Conservation (phyloP, 1,284 basidiomycete genomes). For the Lentinus polychrous region DNA sequence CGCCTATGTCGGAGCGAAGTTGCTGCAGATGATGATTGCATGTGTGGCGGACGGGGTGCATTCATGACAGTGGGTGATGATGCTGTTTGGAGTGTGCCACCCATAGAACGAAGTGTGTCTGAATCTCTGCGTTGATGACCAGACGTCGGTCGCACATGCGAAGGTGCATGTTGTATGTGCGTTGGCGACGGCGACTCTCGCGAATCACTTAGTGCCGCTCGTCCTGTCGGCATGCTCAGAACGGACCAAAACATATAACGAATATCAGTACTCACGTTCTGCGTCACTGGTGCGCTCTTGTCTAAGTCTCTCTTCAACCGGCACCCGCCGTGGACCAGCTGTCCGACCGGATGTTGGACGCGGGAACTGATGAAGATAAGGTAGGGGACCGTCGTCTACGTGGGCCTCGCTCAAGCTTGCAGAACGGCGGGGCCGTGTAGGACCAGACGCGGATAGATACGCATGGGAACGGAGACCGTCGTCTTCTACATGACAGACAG, state of each 20-base stretch:
- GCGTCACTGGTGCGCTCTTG: conserved; percentile 32
- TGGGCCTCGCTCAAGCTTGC: conserved; percentile 58
- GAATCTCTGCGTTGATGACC: conserved; percentile 63
- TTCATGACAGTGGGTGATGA: conserved; percentile 35
- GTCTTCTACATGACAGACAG: background rate
- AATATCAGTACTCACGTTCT: conserved; percentile 16
- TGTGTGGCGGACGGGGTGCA: conserved; percentile 17
- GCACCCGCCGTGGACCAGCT: conserved; percentile 39
- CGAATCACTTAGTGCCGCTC: conserved; percentile 12
- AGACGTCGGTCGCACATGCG: conserved; percentile 24
- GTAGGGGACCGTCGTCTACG: conserved; percentile 6
- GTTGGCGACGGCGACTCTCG: conserved; percentile 53
- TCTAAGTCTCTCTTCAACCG: conserved; percentile 44
- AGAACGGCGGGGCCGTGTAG: conserved; percentile 52
- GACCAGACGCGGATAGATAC: conserved; percentile 14
- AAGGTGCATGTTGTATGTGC: conserved; percentile 21
- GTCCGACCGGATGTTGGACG: conserved; percentile 31
- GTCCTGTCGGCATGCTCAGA: background rate
- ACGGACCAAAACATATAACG: conserved; percentile 20
- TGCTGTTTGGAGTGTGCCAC: conserved; percentile 19
- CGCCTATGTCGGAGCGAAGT: conserved; percentile 26
- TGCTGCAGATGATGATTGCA: conserved; percentile 10
- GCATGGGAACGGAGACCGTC: background rate
- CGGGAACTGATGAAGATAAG: conserved; percentile 16
- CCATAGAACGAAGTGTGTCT: conserved; percentile 55